Evolutionary conservation across 495 filamentous ascomycete species (phyloP), one percentile per base, ranked within the genome.

Genomic region (Astrothelium subdiscretum): DNA sequence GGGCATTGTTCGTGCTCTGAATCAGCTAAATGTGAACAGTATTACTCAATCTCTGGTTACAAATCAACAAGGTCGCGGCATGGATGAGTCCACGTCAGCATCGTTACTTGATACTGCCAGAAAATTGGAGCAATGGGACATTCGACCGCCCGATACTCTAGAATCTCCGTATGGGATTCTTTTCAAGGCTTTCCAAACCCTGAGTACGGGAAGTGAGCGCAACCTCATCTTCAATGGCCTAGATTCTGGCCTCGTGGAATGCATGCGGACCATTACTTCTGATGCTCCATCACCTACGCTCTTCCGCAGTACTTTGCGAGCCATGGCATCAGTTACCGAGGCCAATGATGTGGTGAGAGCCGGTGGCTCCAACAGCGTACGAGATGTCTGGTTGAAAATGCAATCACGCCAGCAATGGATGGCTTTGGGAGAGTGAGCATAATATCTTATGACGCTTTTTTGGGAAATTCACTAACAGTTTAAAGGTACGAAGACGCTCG

Each of bases 91-190:
- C 43, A 85, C 81, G 62, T 2, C 57, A 10, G 38, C 24, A n/a
- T 57, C 66, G 18, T 87, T 89, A 65, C 85, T 95, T 61, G 81
- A 83, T 57, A 87, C 89, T n/a, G 92, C 94, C 15, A 82, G 87
- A 58, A 90, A 88, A 68, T 76, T 98, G 57, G 91, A 92, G 67
- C 87, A 94, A 68, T 98, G 94, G 94, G 92, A 96, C 73, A 77
- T 97, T 59, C 87, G 87, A 59, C 85, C 86, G 8, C 88, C 90
- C 10, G 74, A 78, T 4, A 74, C 80, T 24, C 80, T 79, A 44
- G 73, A 76, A 26, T 86, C 82, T 38, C 81, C 85, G 62, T 78
- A 86, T 2, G 83, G 85, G 10, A 86, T 85, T 15, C 74, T 91
- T 1, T 97, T 92, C 71, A 85, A 83, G 64, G 83, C 85, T 2